Base-by-base conservation (phyloP, 148 eudicot genomes). In the Simmondsia chinensis region DNA sequence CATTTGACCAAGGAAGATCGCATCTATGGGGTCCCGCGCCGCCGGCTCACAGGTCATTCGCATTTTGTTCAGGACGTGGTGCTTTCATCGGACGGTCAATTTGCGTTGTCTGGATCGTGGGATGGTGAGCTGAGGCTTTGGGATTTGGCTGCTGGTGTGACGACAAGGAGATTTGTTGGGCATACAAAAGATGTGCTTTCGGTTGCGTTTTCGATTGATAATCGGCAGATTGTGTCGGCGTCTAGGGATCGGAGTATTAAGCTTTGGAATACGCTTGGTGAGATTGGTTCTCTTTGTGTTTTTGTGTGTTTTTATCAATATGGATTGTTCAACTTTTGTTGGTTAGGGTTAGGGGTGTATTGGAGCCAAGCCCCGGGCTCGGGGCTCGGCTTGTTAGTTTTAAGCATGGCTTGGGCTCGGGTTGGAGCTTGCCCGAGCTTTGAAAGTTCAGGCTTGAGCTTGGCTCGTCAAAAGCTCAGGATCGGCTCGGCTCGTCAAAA, bases 191-290 rank as follows among this genome's bases (percentile, higher is more conserved):
- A 87, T 56, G 96, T 87, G 3, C 54, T 83, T 17, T 76, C 85
- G 11, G 96, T 87, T n/a, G 96, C 96, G 0, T 87, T 87, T 50
- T 79, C 88, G 1, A 63, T 87, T 37, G 96, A 87, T 39, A 87
- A 87, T 52, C 85, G 96, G 26, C 96, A 87, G 80, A 82, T 82
- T 48, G 94, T 83, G 1, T 79, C 94, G 0, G 96, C 94, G 1
- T 79, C 88, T 1, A 64, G 96, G 8, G 96, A 87, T 60, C 59
- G 65, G 5, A 44, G 84, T 0, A 87, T 87, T 54, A 82, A 77
- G 74, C 96, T 87, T 3, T 87, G 96, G 96, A 87, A 87, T 65
- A 87, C 96, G 2, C 71, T 87, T 0, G 96, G 96, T 14, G 0
- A 12, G 59, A 4, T 21, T 3, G 13, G 2, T 12, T 20, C 0